Percentiles rank a stretch among this genome's conserved stretches.
Conservation (phyloP, 805 yeast genomes). For the Ogataea zsoltii region DNA sequence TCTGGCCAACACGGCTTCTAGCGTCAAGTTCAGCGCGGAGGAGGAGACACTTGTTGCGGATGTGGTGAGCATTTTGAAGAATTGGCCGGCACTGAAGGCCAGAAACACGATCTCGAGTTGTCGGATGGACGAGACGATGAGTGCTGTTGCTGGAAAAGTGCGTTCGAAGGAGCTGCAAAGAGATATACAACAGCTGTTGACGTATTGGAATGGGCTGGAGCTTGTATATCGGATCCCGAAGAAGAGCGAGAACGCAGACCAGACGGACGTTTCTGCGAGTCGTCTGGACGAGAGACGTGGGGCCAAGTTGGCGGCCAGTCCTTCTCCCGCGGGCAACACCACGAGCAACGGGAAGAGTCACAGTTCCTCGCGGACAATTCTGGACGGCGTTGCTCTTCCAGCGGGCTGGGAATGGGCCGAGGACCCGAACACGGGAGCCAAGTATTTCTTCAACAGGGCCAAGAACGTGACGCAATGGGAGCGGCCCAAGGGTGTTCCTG, state of each 20-base stretch:
- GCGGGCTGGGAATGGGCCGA: slow-evolving; percentile 66
- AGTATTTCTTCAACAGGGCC: slow-evolving; percentile 56
- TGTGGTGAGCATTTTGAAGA: slow-evolving; percentile 56
- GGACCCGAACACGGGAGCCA: slow-evolving; percentile 44
- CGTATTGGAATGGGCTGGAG: slow-evolving; percentile 71
- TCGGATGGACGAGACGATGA: slow-evolving; percentile 66
- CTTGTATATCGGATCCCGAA: slow-evolving; percentile 88
- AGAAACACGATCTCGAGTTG: slow-evolving; percentile 75
- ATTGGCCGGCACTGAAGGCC: slow-evolving; percentile 69
- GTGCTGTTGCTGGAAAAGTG: slow-evolving; percentile 37
- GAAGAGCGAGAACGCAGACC: slow-evolving; percentile 34
- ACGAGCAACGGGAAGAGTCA: slow-evolving; percentile 1
- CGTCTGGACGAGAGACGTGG: slow-evolving; percentile 27
- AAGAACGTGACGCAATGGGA: slow-evolving; percentile 59
- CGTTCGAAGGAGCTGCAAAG: slow-evolving; percentile 30
- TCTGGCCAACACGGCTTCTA: slow-evolving; percentile 12
- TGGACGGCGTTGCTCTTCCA: slow-evolving; percentile 46
- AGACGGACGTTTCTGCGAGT: slow-evolving; percentile 2
- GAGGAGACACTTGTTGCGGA: slow-evolving; percentile 44
- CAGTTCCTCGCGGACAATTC: slow-evolving; percentile 12
- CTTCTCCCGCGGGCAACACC: slow-evolving; percentile 1
- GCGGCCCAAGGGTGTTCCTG: slow-evolving; percentile 41
- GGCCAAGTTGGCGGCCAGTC: slow-evolving; percentile 11
- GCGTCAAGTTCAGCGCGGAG: slow-evolving; percentile 18
- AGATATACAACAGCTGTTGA: slow-evolving; percentile 48